A percentile compares a stretch with the other conserved stretches of the same genome.
Conservation (phyloP, 768 basidiomycete genomes). For the Coprinellus micaceus region DNA sequence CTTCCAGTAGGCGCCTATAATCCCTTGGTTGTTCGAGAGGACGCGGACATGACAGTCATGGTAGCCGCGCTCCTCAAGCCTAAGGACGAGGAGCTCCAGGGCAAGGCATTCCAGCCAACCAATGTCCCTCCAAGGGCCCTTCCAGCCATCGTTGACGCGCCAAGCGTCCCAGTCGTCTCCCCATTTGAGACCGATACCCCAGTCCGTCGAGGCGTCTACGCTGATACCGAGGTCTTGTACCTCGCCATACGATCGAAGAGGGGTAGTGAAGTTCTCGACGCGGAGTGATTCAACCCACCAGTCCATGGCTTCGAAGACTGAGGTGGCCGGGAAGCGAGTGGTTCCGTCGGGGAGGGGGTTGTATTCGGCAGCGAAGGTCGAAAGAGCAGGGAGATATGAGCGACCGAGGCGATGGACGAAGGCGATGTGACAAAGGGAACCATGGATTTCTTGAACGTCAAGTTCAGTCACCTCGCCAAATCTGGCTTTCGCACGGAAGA, state of each 20-base stretch:
- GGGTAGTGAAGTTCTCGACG: too few species aligned
- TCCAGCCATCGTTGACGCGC: conserved; percentile 13
- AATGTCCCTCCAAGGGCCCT: conserved; percentile 17
- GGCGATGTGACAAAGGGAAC: conserved; percentile 34
- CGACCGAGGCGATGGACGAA: conserved; percentile 28
- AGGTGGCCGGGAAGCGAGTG: conserved; percentile 10
- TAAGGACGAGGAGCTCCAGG: conserved; percentile 16
- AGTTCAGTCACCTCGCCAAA: conserved; percentile 10
- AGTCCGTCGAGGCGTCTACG: conserved; percentile 36
- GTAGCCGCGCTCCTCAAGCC: conserved; percentile 3
- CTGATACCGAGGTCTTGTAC: conserved; percentile 20
- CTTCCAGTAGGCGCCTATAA: conserved; percentile 28
- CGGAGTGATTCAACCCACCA: too few species aligned
- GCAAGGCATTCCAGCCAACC: conserved; percentile 26
- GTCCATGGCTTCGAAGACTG: conserved; percentile 14
- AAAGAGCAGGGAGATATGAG: conserved; percentile 27
- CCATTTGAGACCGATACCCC: conserved; percentile 35
- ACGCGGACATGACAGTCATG: conserved; percentile 22
- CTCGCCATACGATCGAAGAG: too few species aligned
- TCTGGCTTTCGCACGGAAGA: too few species aligned
- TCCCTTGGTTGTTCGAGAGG: conserved; percentile 32
- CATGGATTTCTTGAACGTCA: conserved; percentile 25
- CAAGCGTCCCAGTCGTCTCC: conserved; percentile 27
- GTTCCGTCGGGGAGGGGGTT: conserved; percentile 11
- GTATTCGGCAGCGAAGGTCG: conserved; percentile 25